Conservation (phyloP, 768 basidiomycete species). For the Russula virescens region DNA sequence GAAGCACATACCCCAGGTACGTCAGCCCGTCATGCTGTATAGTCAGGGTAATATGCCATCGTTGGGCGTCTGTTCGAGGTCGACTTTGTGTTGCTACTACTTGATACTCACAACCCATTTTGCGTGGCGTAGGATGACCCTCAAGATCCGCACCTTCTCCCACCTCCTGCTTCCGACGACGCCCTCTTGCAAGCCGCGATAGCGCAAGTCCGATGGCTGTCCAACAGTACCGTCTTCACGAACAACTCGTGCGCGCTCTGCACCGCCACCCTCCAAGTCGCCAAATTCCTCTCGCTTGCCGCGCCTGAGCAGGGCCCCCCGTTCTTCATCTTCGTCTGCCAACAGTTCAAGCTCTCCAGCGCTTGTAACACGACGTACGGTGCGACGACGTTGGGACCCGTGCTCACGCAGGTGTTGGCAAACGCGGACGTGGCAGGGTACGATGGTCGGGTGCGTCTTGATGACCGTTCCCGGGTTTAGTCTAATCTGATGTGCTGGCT, state of each 20-base stretch:
- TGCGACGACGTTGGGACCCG: constrained; percentile 44
- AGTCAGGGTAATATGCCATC: too few species aligned
- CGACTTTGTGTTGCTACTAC: too few species aligned
- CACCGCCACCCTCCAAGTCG: constrained; percentile 52
- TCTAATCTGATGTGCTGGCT: not conserved
- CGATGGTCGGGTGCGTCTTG: constrained; percentile 56
- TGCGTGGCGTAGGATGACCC: constrained; percentile 41
- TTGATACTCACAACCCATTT: too few species aligned
- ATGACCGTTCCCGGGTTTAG: too few species aligned
- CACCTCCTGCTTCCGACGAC: constrained; percentile 45
- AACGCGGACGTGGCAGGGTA: constrained; percentile 66
- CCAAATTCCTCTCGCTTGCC: constrained; percentile 60
- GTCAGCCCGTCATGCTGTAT: not conserved
- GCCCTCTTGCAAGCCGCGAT: constrained; percentile 48
- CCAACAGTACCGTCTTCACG: constrained; percentile 47
- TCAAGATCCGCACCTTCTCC: constrained; percentile 59
- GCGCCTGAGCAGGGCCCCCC: constrained; percentile 55
- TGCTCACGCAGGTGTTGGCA: constrained; percentile 65
- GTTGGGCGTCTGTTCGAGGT: too few species aligned
- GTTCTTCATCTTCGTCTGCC: constrained; percentile 55
- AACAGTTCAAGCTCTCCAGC: constrained; percentile 44
- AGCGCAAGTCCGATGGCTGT: constrained; percentile 51
- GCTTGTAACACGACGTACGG: constrained; percentile 48
- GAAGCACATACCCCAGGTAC: constrained; percentile 46
- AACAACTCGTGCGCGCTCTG: constrained; percentile 53